phyloP scores from a whole-genome alignment of 1,284 basidiomycete species.

The Tilletia caries region DNA sequence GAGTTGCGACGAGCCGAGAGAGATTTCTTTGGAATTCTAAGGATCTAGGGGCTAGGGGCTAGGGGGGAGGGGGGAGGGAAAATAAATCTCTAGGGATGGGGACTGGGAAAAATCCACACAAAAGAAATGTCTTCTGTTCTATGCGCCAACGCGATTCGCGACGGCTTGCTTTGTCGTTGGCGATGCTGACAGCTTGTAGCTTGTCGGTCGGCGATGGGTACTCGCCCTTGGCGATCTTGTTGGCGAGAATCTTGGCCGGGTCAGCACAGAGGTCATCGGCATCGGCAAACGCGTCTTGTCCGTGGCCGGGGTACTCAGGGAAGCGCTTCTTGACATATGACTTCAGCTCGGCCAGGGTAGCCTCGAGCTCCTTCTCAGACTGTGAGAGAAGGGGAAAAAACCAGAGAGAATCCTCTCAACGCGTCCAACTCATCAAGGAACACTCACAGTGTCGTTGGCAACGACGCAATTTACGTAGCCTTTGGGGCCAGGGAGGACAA shows the following conservation, averaged over 20 bases:
- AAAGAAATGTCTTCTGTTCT: too few species aligned
- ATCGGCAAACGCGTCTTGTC: conserved; percentile 57
- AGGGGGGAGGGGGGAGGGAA: too few species aligned
- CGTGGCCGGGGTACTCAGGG: conserved; percentile 48
- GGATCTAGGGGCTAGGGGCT: too few species aligned
- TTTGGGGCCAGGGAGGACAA: conserved; percentile 54
- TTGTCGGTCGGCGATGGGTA: background rate
- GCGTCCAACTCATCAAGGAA: background rate
- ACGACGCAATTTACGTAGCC: conserved; percentile 56
- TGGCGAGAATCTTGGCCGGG: conserved; percentile 43
- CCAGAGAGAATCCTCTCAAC: background rate
- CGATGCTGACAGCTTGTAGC: background rate
- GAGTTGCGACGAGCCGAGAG: too few species aligned
- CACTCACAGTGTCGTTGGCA: conserved; percentile 55
- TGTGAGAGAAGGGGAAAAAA: too few species aligned
- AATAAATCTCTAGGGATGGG: too few species aligned
- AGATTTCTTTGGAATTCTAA: too few species aligned
- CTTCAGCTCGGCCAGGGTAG: conserved; percentile 56
- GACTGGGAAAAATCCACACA: too few species aligned
- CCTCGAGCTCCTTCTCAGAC: conserved; percentile 54
- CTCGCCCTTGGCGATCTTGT: conserved; percentile 21
- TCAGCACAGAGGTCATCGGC: conserved; percentile 56
- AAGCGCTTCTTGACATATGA: conserved; percentile 53
- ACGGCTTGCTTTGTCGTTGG: too few species aligned
- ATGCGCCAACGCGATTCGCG: too few species aligned